phyloP scores from a whole-genome alignment of 1,139 yeast species.

The Candida albicans region DNA sequence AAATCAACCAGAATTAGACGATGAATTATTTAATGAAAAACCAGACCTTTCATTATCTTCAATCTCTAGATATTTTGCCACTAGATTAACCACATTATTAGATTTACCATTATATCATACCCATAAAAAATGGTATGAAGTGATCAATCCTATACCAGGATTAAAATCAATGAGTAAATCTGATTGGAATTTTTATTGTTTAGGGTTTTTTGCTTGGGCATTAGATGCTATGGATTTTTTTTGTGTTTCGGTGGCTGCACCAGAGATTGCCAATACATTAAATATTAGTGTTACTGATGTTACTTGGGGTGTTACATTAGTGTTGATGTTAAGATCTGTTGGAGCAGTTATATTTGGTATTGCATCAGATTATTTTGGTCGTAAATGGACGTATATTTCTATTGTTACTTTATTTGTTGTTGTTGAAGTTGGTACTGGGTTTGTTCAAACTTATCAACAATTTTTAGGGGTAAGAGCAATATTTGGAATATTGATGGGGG shows the following conservation, averaged over 20 bases:
- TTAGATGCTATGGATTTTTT: constrained; percentile 82
- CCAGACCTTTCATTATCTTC: constrained; percentile 28
- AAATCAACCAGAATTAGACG: constrained; percentile 3
- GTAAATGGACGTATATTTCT: constrained; percentile 66
- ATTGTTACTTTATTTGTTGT: constrained; percentile 54
- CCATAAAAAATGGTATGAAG: constrained; percentile 17
- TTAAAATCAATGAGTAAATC: constrained; percentile 26
- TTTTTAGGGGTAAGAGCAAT: constrained; percentile 60
- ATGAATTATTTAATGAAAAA: constrained; percentile 20
- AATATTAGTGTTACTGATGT: constrained; percentile 51
- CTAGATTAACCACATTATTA: constrained; percentile 27
- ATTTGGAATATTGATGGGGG: constrained; percentile 44
- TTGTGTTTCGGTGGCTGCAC: constrained; percentile 61
- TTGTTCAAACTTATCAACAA: constrained; percentile 60
- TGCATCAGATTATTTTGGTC: constrained; percentile 66
- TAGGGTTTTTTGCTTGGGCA: constrained; percentile 74
- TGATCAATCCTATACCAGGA: constrained; percentile 36
- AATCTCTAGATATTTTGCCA: constrained; percentile 24
- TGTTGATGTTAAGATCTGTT: constrained; percentile 75
- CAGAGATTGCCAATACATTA: constrained; percentile 55
- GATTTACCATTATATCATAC: constrained; percentile 20
- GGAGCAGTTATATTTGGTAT: constrained; percentile 74
- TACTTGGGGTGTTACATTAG: constrained; percentile 81
- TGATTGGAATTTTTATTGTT: constrained; percentile 58
- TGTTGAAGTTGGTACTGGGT: constrained; percentile 72